These are phyloP conservation scores for Fraxinus sp. DNA, from an alignment of 305 asterid species.

Conservation along the genomic window DNA sequence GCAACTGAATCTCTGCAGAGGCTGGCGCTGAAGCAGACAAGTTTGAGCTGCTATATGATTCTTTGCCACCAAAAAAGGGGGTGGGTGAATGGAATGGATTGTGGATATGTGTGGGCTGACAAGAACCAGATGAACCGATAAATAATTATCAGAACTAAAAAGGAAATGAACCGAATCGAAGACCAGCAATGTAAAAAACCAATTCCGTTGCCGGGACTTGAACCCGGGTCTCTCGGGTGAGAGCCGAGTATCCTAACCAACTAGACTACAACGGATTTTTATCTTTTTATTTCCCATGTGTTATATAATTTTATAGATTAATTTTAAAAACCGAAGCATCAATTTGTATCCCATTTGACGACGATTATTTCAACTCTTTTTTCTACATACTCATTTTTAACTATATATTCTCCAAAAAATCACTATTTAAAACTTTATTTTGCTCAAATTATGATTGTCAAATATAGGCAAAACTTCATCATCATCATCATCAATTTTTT, in stretches of 20 bases:
- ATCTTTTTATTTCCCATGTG: too few species aligned
- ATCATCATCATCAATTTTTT: too few species aligned
- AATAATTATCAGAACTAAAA: not conserved
- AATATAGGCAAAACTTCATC: too few species aligned
- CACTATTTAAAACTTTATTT: too few species aligned
- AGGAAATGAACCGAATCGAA: not conserved
- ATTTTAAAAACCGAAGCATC: too few species aligned
- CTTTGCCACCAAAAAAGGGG: not conserved
- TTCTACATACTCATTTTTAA: too few species aligned
- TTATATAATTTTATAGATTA: too few species aligned
- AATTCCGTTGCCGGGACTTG: conserved; percentile 93
- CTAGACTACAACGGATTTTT: conserved; percentile 77
- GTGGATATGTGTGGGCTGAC: not conserved
- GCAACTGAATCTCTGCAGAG: not conserved
- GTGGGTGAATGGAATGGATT: not conserved
- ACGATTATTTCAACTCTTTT: too few species aligned
- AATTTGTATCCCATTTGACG: too few species aligned
- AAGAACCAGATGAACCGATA: not conserved
- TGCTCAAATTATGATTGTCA: too few species aligned
- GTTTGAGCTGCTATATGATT: not conserved
- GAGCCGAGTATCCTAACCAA: conserved; percentile 96
- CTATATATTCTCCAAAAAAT: too few species aligned
- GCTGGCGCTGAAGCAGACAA: not conserved
- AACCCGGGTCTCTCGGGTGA: conserved; percentile 98
- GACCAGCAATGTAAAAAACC: too few species aligned